Percentiles rank a stretch among this genome's conserved stretches.
These are phyloP conservation scores for Boletellus ananas DNA, from an alignment of 768 basidiomycete species.

Conservation along the genomic window DNA sequence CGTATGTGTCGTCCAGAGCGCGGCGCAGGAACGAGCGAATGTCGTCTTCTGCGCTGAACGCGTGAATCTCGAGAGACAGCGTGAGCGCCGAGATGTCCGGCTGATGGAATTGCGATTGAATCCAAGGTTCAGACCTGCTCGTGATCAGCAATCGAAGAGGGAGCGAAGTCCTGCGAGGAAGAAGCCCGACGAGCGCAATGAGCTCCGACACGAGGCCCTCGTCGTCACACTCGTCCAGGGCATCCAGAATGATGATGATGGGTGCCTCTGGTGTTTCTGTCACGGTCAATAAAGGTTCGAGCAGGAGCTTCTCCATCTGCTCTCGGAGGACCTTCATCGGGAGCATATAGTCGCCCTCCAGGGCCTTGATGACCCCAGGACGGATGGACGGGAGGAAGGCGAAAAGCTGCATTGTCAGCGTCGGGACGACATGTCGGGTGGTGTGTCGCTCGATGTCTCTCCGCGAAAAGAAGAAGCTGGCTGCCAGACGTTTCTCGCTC, in stretches of 20 bases:
- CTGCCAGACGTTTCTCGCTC: constrained; percentile 22
- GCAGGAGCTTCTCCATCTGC: constrained; percentile 26
- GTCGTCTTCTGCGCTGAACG: constrained; percentile 23
- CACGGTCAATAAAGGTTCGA: constrained; percentile 16
- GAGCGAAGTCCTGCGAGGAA: constrained; percentile 8
- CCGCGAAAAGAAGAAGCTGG: constrained; percentile 37
- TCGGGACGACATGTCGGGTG: constrained; percentile 26
- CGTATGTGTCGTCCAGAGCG: constrained; percentile 17
- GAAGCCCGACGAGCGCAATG: constrained; percentile 19
- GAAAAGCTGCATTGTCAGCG: constrained; percentile 32
- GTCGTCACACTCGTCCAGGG: constrained; percentile 27
- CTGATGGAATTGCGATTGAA: constrained; percentile 18
- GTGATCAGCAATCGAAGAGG: constrained; percentile 27
- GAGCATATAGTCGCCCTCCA: constrained; percentile 25
- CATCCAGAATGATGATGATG: constrained; percentile 20
- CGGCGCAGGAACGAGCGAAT: constrained; percentile 20
- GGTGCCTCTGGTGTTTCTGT: constrained; percentile 8
- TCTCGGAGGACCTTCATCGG: constrained; percentile 28
- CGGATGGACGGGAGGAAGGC: constrained; percentile 18
- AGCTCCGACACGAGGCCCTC: constrained; percentile 25
- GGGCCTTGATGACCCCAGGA: constrained; percentile 18
- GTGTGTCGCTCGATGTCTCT: constrained; percentile 22
- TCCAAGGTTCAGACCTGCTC: constrained; percentile 20
- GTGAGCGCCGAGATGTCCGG: constrained; percentile 12
- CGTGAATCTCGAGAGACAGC: constrained; percentile 17